Conservation (phyloP, 352 stramenopile species). For the Pythium rhizo-oryzae region DNA sequence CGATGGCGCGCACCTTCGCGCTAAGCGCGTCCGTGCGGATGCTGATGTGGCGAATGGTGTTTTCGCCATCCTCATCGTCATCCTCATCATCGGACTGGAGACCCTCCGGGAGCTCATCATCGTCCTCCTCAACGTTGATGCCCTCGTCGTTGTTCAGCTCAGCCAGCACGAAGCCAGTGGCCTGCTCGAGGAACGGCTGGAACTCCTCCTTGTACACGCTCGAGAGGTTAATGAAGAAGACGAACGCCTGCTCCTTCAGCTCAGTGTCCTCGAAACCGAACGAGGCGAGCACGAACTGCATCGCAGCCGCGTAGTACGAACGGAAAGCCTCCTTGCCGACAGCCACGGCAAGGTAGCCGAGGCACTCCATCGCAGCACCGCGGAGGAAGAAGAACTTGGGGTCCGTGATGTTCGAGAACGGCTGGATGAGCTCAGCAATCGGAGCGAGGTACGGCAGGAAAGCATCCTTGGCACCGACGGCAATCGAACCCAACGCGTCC, state of each 20-base stretch:
- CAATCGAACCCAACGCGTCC: slow-evolving; percentile 95
- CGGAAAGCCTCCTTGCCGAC: slow-evolving; percentile 96
- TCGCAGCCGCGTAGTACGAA: slow-evolving; percentile 93
- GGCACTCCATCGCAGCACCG: slow-evolving; percentile 98
- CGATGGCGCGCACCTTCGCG: slow-evolving; percentile 82
- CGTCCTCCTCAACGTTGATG: slow-evolving; percentile 72
- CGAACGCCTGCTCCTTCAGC: slow-evolving; percentile 98
- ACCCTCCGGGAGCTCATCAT: slow-evolving; percentile 70
- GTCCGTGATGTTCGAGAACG: slow-evolving; percentile 92
- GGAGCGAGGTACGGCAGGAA: slow-evolving; percentile 96
- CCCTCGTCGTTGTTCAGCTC: slow-evolving; percentile 80
- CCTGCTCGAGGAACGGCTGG: slow-evolving; percentile 89
- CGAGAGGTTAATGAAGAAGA: slow-evolving; percentile 98
- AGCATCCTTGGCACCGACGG: slow-evolving; percentile 96
- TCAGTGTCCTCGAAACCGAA: slow-evolving; percentile 94
- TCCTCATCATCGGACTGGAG: slow-evolving; percentile 82
- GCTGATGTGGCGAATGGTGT: slow-evolving; percentile 78
- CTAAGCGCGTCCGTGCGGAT: slow-evolving; percentile 87
- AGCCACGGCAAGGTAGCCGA: slow-evolving; percentile 97
- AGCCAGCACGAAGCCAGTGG: slow-evolving; percentile 68
- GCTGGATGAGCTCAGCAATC: slow-evolving; percentile 86
- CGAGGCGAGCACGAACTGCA: slow-evolving; percentile 95
- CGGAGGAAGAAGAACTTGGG: slow-evolving; percentile 94
- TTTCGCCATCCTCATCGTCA: slow-evolving; percentile 67
- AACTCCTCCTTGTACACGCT: slow-evolving; percentile 99